Evolutionary conservation across 2,329 filamentous ascomycete genomes (phyloP).

Genomic region (Aspergillus sp.): DNA sequence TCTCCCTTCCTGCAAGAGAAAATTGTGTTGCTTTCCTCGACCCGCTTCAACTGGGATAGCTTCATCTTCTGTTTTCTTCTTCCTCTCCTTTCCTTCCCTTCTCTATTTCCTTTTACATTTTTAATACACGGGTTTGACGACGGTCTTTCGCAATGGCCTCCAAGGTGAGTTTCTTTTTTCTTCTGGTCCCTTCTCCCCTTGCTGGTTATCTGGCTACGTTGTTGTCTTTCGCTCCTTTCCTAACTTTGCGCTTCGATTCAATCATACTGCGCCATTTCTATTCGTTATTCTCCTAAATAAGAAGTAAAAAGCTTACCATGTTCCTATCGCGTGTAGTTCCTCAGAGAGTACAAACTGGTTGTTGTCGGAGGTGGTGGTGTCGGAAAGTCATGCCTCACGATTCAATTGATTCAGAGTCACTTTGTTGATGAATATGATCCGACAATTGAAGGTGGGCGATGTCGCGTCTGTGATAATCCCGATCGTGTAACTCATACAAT

Average conservation of each 20-base stretch:
- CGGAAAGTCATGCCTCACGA: constrained; percentile 97
- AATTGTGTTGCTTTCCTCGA: constrained; percentile 19
- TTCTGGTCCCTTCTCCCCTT: not conserved
- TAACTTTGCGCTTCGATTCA: constrained; percentile 2
- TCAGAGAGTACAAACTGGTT: constrained; percentile 91
- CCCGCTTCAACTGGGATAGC: constrained; percentile 18
- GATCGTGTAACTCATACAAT: constrained; percentile 11
- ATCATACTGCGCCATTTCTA: not conserved
- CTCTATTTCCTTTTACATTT: constrained; percentile 6
- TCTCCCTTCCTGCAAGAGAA: constrained; percentile 19
- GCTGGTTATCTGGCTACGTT: constrained; percentile 1
- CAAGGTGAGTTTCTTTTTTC: constrained; percentile 16
- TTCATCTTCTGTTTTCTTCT: constrained; percentile 12
- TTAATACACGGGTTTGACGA: constrained; percentile 4
- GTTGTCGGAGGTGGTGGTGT: constrained; percentile 97
- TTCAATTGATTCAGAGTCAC: constrained; percentile 90
- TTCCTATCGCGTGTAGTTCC: constrained; percentile 50
- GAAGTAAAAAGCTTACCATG: constrained; percentile 10
- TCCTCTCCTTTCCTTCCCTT: constrained; percentile 8
- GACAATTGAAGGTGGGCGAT: constrained; percentile 77
- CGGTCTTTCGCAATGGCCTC: constrained; percentile 21
- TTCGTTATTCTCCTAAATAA: not conserved
- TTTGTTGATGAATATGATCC: constrained; percentile 99
- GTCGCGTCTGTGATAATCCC: constrained; percentile 8
- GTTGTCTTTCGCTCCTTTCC: constrained; percentile 3